phyloP scores from a whole-genome alignment of 441 rosid species.

The California macrophylla region DNA sequence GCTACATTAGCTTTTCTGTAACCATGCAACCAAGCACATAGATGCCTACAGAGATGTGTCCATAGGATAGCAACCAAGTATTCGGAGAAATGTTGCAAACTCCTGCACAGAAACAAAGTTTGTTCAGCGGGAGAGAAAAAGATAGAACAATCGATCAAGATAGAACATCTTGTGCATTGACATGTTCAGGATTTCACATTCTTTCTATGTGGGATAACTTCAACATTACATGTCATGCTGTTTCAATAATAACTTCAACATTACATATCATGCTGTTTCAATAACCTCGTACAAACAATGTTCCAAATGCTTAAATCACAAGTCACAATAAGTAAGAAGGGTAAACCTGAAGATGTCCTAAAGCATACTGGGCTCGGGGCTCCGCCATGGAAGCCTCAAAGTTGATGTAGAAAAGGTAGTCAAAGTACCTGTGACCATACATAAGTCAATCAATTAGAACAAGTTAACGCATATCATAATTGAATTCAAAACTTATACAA shows the following conservation, averaged over 20 bases:
- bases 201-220: no score
- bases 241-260: no score
- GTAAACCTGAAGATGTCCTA: constrained; percentile 51
- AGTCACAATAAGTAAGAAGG: not conserved
- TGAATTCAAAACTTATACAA: not conserved
- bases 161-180: not conserved
- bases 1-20: not conserved
- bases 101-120: constrained; percentile 9
- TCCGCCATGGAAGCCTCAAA: constrained; percentile 73
- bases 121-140: not conserved
- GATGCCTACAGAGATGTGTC: constrained; percentile 8
- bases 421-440: constrained; percentile 41
- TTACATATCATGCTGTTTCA: no score
- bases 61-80: constrained; percentile 19
- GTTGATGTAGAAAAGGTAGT: constrained; percentile 52
- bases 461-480: not conserved
- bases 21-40: not conserved
- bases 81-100: constrained; percentile 17
- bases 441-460: constrained; percentile 5
- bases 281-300: no score
- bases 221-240: no score
- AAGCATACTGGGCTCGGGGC: constrained; percentile 46
- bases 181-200: no score
- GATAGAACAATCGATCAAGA: no score
- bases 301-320: not conserved